A percentile compares a stretch with the other conserved stretches of the same genome.
phyloP scores from a whole-genome alignment of 1,284 basidiomycete species.

The Cryptococcus sp. region DNA sequence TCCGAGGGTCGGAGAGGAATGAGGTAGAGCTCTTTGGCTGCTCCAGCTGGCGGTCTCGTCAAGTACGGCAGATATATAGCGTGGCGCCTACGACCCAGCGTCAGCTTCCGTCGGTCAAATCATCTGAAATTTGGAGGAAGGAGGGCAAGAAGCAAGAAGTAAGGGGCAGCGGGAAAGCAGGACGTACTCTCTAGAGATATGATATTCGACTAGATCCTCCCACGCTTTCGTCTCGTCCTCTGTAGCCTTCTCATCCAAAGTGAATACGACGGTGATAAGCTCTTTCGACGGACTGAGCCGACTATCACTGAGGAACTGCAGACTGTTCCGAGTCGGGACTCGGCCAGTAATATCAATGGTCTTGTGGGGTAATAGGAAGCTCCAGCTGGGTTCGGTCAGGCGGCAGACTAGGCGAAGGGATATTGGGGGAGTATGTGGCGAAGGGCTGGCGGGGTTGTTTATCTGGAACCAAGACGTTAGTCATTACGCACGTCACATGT shows the following conservation, averaged over 20 bases:
- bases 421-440: conserved; percentile 22
- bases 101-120: not conserved
- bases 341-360: conserved; percentile 60
- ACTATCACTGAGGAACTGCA: conserved; percentile 72
- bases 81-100: conserved; percentile 65
- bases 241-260: conserved; percentile 56
- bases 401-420: conserved; percentile 21
- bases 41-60: conserved; percentile 63
- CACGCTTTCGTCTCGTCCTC: conserved; percentile 59
- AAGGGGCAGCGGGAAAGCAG: conserved; percentile 9
- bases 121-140: not conserved
- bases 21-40: conserved; percentile 84
- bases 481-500: not conserved
- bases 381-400: conserved; percentile 21
- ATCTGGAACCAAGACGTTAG: conserved; percentile 21
- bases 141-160: not conserved
- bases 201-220: conserved; percentile 66
- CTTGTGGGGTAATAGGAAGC: conserved; percentile 33
- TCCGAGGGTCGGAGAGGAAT: conserved; percentile 72
- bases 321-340: conserved; percentile 70
- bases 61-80: conserved; percentile 85
- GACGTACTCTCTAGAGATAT: conserved; percentile 73
- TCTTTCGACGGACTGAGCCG: conserved; percentile 76
- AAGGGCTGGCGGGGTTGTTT: conserved; percentile 30
- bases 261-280: conserved; percentile 72